A percentile compares a stretch with the other conserved stretches of the same genome.
These are phyloP conservation scores for Geotrichum europaeum DNA, from an alignment of 1,139 yeast genomes.

Conservation along the genomic window DNA sequence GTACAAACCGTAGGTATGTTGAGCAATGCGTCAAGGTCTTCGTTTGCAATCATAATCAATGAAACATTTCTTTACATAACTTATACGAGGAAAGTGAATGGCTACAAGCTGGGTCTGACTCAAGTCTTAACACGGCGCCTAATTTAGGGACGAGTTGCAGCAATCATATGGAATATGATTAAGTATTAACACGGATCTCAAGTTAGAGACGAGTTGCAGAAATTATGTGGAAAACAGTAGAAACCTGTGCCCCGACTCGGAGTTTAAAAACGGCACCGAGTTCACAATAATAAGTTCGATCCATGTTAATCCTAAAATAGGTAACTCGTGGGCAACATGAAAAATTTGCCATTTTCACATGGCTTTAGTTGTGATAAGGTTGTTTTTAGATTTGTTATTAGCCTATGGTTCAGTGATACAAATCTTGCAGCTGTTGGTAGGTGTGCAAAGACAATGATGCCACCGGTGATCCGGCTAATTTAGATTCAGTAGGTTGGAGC, in stretches of 20 bases:
- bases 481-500: not conserved
- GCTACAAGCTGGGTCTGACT: too few relatives aligned
- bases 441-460: not conserved
- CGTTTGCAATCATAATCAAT: too few relatives aligned
- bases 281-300: not conserved
- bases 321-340: not conserved
- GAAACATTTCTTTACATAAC: too few relatives aligned
- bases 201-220: too few relatives aligned
- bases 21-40: too few relatives aligned
- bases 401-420: not conserved
- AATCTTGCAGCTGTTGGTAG: not conserved
- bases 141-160: too few relatives aligned
- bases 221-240: too few relatives aligned
- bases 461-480: not conserved
- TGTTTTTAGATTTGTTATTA: not conserved
- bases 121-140: too few relatives aligned
- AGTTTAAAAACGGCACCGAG: not conserved
- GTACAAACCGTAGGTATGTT: too few relatives aligned
- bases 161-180: too few relatives aligned
- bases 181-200: too few relatives aligned
- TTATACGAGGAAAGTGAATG: too few relatives aligned
- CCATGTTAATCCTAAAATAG: not conserved
- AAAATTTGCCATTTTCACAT: not conserved
- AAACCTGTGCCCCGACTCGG: not conserved
- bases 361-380: not conserved